Evolutionary conservation across 495 filamentous ascomycete genomes (phyloP), one percentile per base, ranked within the genome.

Genomic region (Apodospora peruviana): DNA sequence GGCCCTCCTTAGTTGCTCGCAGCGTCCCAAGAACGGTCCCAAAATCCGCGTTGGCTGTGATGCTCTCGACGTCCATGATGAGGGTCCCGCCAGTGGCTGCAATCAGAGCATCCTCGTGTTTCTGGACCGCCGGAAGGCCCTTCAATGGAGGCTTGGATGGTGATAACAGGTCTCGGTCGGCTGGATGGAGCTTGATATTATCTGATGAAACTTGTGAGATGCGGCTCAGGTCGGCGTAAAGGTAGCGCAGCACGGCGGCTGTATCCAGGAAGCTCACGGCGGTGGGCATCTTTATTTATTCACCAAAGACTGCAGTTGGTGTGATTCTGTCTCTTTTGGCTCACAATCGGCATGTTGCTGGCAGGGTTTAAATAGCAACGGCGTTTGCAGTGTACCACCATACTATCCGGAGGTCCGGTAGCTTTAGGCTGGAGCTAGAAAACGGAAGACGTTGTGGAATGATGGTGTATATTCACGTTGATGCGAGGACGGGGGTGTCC

Each of bases 181-280:
- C 59, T 0, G 49, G 36, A 45, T 67, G 64, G 1, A 67, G 57
- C 19, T 57, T 3, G 4, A 64, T 48, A 24, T 40, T 17, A 5
- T 40, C 18, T 0, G 56, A 42, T 23, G 52, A 47, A 22, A 66
- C 42, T 2, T 49, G 9, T 4, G 40, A 47, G 8, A 66, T 45
- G 16, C 52, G 58, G 14, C 40, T 53, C 3, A 64, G 25, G 41
- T 66, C 58, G 0, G 23, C 17, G 35, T 59, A 64, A 18, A 64
- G 35, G 49, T 57, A 53, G 4, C 17, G 19, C 0, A 66, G 52
- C 9, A 59, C 36, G 2, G 46, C 12, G 11, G 35, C 44, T 9
- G 48, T 52, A n/a, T n/a, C n/a, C n/a, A n/a, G n/a, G n/a, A n/a
- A n/a, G n/a, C n/a, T n/a, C n/a, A n/a, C n/a, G n/a, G n/a, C n/a